These are phyloP conservation scores for Colletotrichum liaoningense DNA, from an alignment of 2,329 filamentous ascomycete species.

Conservation along the genomic window DNA sequence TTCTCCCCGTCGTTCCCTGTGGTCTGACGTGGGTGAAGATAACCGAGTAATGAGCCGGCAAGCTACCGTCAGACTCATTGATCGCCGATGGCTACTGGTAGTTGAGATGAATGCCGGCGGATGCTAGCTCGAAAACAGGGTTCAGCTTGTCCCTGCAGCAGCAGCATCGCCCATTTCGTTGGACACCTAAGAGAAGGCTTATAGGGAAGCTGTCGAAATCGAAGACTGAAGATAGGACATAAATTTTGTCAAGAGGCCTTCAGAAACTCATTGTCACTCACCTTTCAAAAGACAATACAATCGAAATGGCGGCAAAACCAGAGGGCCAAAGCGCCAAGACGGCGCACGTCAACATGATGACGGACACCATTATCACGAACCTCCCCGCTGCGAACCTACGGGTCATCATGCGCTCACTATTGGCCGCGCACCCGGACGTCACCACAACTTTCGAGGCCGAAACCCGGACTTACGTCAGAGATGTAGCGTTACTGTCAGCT, in stretches of 20 bases:
- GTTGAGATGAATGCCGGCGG: neutral
- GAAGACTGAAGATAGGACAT: neutral
- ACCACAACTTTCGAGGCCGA: conserved; percentile 47
- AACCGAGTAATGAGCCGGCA: neutral
- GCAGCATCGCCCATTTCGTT: neutral
- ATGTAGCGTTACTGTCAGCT: conserved; percentile 25
- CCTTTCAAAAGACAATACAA: too few relatives aligned
- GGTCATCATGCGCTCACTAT: conserved; percentile 46
- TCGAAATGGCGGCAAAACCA: conserved; percentile 2
- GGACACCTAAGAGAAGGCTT: neutral
- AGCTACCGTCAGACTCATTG: neutral
- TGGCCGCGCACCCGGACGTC: conserved; percentile 40
- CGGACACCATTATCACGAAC: conserved; percentile 57
- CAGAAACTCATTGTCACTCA: neutral
- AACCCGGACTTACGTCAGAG: conserved; percentile 42
- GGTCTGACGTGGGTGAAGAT: neutral
- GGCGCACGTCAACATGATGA: conserved; percentile 60
- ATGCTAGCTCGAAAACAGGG: neutral
- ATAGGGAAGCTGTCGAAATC: too few relatives aligned
- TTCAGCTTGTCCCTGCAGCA: neutral
- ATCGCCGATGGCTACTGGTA: neutral
- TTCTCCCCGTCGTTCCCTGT: neutral
- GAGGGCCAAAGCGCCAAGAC: conserved; percentile 35
- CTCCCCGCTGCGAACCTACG: conserved; percentile 52
- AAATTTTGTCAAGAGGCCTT: neutral